These are phyloP conservation scores for Ophiocordyceps polyrhachis-furcata DNA, from an alignment of 2,329 filamentous ascomycete species.

Conservation along the genomic window DNA sequence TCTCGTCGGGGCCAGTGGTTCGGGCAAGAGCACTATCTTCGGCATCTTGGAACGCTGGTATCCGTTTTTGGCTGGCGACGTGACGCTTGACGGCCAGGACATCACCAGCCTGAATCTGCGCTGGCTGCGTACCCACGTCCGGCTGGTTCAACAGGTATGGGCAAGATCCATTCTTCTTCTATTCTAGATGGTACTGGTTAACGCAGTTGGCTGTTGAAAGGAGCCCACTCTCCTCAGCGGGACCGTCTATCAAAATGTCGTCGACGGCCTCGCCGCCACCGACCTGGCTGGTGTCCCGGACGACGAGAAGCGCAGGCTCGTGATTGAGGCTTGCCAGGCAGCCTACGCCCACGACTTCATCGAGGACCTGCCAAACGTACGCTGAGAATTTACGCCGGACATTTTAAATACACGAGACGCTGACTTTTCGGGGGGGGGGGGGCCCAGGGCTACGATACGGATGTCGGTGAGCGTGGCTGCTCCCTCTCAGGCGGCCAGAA, in stretches of 20 bases:
- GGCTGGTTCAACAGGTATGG: slow-evolving; percentile 26
- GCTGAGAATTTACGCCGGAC: not conserved
- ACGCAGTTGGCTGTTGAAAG: slow-evolving; percentile 9
- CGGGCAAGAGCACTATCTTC: slow-evolving; percentile 39
- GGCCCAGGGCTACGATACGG: slow-evolving; percentile 34
- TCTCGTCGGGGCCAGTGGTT: slow-evolving; percentile 38
- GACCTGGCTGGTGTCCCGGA: slow-evolving; percentile 17
- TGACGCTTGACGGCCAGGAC: slow-evolving; percentile 24
- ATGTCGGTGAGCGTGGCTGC: slow-evolving; percentile 45
- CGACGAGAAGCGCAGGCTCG: slow-evolving; percentile 24
- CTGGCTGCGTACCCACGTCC: slow-evolving; percentile 33
- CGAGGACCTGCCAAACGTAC: slow-evolving; percentile 21
- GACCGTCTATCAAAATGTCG: slow-evolving; percentile 32
- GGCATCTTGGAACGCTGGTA: slow-evolving; percentile 43
- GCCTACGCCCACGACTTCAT: slow-evolving; percentile 37
- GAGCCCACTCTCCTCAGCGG: slow-evolving; percentile 35
- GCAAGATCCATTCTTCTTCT: not conserved
- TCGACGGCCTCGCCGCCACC: slow-evolving; percentile 23
- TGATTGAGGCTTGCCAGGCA: slow-evolving; percentile 27
- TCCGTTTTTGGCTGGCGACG: slow-evolving; percentile 23
- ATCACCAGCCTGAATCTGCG: slow-evolving; percentile 26
- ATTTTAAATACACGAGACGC: not conserved
- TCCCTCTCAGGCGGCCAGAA: slow-evolving; percentile 49
- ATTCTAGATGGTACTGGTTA: not conserved
- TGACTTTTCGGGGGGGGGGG: too few species aligned